Conservation (phyloP, 495 filamentous ascomycete species). For the Penicillium desertorum region DNA sequence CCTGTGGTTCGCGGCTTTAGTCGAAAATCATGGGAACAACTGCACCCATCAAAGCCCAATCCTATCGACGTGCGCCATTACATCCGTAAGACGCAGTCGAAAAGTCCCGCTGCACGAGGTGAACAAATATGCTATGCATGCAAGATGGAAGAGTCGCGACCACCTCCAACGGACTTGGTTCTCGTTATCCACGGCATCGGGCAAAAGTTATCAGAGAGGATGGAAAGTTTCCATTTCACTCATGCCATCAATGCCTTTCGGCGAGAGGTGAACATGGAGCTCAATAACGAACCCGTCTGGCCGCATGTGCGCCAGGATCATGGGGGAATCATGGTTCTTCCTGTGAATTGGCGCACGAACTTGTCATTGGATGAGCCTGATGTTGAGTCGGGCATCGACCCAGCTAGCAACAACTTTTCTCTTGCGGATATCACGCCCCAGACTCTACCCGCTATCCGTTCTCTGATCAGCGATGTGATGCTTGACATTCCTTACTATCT, state of each 20-base stretch:
- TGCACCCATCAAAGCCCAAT: conserved; percentile 62
- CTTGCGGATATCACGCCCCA: conserved; percentile 88
- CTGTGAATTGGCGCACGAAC: conserved; percentile 85
- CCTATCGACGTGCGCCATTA: conserved; percentile 49
- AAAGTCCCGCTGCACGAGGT: conserved; percentile 26
- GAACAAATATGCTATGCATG: conserved; percentile 51
- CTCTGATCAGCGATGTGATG: conserved; percentile 94
- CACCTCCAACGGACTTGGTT: conserved; percentile 79
- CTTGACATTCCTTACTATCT: conserved; percentile 96
- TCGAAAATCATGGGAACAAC: conserved; percentile 68
- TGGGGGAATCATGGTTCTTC: conserved; percentile 72
- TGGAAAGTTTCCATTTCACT: conserved; percentile 96
- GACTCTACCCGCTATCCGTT: conserved; percentile 85
- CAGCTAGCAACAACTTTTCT: conserved; percentile 62
- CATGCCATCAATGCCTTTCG: conserved; percentile 90
- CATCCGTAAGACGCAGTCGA: conserved; percentile 42
- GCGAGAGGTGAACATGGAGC: conserved; percentile 81
- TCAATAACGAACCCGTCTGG: conserved; percentile 70
- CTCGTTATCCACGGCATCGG: conserved; percentile 94
- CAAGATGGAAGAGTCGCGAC: conserved; percentile 60
- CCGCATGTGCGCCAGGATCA: conserved; percentile 68
- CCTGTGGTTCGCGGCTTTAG: conserved; percentile 87
- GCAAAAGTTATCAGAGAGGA: conserved; percentile 91
- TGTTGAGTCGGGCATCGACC: conserved; percentile 46
- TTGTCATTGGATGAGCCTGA: conserved; percentile 79